Conservation (phyloP, 177 flowering plant genomes). For the Telopea speciosissima region DNA sequence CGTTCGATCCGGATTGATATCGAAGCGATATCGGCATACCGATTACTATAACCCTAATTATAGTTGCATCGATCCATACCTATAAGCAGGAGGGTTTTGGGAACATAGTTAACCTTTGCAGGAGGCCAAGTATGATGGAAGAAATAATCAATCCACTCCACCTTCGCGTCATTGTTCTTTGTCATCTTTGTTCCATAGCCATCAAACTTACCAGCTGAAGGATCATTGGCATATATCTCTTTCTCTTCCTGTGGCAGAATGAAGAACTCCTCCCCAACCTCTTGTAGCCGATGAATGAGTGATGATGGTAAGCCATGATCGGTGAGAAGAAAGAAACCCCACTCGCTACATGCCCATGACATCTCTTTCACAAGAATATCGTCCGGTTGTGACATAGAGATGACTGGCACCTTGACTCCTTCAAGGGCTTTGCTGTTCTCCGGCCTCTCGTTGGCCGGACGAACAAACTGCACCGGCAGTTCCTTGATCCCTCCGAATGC, state of each 20-base stretch:
- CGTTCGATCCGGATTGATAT: no score
- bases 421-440: slow-evolving; percentile 36
- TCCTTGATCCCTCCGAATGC: slow-evolving; percentile 21
- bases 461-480: slow-evolving; percentile 40
- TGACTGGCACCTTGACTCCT: slow-evolving; percentile 38
- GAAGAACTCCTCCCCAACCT: slow-evolving; percentile 42
- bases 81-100: slow-evolving; percentile 35
- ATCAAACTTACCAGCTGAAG: slow-evolving; percentile 32
- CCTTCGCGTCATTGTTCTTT: slow-evolving; percentile 35
- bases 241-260: slow-evolving; percentile 39
- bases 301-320: slow-evolving; percentile 35
- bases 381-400: slow-evolving; percentile 33
- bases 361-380: slow-evolving; percentile 25
- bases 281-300: slow-evolving; percentile 28
- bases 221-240: slow-evolving; percentile 40
- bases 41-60: no score
- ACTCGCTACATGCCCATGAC: slow-evolving; percentile 29
- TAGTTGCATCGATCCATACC: slow-evolving; percentile 19
- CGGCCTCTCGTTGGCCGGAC: slow-evolving; percentile 42
- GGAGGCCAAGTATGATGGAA: slow-evolving; percentile 44
- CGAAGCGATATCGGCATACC: no score
- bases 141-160: slow-evolving; percentile 50
- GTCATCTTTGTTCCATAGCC: slow-evolving; percentile 57
- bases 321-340: slow-evolving; percentile 43
- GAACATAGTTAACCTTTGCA: slow-evolving; percentile 29